A percentile compares a stretch with the other conserved stretches of the same genome.
Conservation (phyloP, 2,329 filamentous ascomycete genomes). For the Aspergillus phoenicis region DNA sequence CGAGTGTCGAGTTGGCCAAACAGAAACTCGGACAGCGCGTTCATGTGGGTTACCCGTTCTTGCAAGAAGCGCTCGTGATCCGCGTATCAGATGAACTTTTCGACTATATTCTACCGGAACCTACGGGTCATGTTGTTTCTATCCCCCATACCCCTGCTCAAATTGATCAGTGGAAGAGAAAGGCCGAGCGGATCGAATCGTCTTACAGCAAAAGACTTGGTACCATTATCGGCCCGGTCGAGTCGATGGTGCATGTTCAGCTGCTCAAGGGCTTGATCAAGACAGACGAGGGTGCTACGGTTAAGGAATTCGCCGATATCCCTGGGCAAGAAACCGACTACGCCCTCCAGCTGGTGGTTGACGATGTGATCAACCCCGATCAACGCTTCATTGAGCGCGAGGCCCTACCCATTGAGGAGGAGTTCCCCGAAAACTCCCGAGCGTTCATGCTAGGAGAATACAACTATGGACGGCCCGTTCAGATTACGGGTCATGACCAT, state of each 20-base stretch:
- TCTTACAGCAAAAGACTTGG: conserved; percentile 90
- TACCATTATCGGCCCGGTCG: conserved; percentile 81
- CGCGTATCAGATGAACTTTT: conserved; percentile 93
- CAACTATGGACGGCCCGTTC: conserved; percentile 86
- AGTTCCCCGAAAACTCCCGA: conserved; percentile 79
- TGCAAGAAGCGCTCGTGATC: conserved; percentile 89
- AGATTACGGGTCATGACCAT: conserved; percentile 72
- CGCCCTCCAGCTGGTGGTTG: conserved; percentile 87
- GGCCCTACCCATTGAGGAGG: conserved; percentile 85
- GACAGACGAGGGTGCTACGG: conserved; percentile 83
- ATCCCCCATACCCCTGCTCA: conserved; percentile 74
- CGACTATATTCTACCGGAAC: conserved; percentile 72
- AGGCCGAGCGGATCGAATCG: conserved; percentile 78
- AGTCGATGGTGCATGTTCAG: conserved; percentile 87
- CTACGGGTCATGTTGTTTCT: conserved; percentile 65
- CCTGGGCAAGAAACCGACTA: conserved; percentile 85
- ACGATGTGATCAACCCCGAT: conserved; percentile 86
- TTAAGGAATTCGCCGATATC: conserved; percentile 90
- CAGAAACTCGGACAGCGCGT: conserved; percentile 80
- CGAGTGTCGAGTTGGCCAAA: conserved; percentile 72
- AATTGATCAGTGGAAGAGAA: conserved; percentile 81
- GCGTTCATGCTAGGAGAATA: conserved; percentile 95
- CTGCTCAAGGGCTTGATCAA: conserved; percentile 90
- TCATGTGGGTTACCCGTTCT: conserved; percentile 90
- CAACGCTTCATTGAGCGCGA: conserved; percentile 88